phyloP scores from a whole-genome alignment of 257 asterid genomes.

The Solanum virginianum region DNA sequence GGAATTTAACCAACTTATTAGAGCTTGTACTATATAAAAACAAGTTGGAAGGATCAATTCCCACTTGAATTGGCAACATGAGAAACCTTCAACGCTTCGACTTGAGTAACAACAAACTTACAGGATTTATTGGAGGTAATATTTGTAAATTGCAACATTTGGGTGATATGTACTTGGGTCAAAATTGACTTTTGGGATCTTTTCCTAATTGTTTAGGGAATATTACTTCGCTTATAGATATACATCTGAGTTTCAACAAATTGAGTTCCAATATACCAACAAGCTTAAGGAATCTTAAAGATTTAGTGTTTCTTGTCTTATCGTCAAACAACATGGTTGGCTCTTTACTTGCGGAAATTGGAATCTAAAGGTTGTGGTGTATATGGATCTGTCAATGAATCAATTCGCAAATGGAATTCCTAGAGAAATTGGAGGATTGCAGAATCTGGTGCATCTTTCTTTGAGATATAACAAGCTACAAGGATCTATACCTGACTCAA shows the following conservation, averaged over 20 bases:
- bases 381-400: neutral
- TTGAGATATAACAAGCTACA: neutral
- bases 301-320: fast-evolving
- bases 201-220: too few relatives aligned
- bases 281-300: neutral
- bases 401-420: neutral
- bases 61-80: neutral
- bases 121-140: neutral
- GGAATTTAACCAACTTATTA: neutral
- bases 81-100: neutral
- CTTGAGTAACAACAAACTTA: neutral
- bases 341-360: neutral
- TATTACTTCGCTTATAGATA: too few relatives aligned
- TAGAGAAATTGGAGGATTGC: neutral
- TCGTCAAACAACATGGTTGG: neutral
- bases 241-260: too few relatives aligned
- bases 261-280: neutral
- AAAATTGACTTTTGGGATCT: neutral
- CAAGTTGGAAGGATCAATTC: neutral
- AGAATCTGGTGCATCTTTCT: neutral
- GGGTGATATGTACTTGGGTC: neutral
- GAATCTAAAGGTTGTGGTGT: neutral
- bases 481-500: neutral
- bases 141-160: neutral
- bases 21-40: neutral